A percentile compares a stretch with the other conserved stretches of the same genome.
Conservation (phyloP, 257 asterid species). For the Fraxinus pennsylvanica region DNA sequence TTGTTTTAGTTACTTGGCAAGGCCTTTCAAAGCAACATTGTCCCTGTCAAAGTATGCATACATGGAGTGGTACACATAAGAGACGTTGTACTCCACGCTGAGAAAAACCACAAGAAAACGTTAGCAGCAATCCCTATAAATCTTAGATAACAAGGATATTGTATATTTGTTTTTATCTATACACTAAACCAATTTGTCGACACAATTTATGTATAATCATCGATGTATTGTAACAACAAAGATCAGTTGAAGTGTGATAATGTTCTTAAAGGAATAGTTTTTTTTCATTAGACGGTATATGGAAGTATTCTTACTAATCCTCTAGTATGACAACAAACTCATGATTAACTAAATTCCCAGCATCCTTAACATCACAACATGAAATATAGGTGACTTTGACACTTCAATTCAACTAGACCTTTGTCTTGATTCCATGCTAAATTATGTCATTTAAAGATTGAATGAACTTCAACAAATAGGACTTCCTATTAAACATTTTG, state of each 20-base stretch:
- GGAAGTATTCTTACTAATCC: too few species aligned
- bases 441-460: not conserved
- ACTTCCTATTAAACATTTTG: too few species aligned
- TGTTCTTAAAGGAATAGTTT: too few species aligned
- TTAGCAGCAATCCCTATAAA: not conserved
- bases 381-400: too few species aligned
- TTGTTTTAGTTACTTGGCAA: slow-evolving; percentile 62
- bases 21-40: slow-evolving; percentile 79
- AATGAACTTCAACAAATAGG: not conserved
- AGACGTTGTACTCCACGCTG: slow-evolving; percentile 81
- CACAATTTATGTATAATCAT: not conserved
- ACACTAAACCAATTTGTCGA: not conserved
- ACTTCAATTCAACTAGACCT: not conserved
- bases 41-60: slow-evolving; percentile 87
- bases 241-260: too few species aligned
- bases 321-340: too few species aligned
- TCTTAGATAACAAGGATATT: not conserved
- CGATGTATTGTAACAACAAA: too few species aligned
- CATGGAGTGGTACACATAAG: slow-evolving; percentile 75
- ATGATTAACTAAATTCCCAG: too few species aligned
- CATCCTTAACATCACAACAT: too few species aligned
- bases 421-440: not conserved
- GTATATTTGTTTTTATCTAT: not conserved
- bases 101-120: slow-evolving; percentile 17
- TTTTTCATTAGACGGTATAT: too few species aligned